Evolutionary conservation across 2,329 filamentous ascomycete species (phyloP).

Genomic region (Colletotrichum gigasporum): DNA sequence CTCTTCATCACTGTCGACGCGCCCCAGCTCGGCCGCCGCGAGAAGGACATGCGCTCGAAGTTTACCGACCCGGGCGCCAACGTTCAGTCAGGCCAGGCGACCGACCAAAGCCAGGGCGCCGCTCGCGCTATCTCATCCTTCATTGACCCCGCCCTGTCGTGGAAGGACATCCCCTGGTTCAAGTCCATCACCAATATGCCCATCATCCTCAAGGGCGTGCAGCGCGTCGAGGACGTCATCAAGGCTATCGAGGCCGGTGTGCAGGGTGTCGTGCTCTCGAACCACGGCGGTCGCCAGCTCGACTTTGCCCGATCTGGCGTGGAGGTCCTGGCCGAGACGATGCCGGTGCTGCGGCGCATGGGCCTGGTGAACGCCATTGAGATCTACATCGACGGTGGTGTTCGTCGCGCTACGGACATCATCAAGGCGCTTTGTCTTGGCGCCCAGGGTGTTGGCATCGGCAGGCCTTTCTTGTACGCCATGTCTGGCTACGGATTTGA

Average conservation of each 20-base stretch:
- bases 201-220: conserved; percentile 95
- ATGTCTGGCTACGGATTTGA: conserved; percentile 91
- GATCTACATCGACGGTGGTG: conserved; percentile 89
- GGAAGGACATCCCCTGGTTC: conserved; percentile 97
- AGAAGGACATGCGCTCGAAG: conserved; percentile 98
- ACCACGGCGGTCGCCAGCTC: conserved; percentile 94
- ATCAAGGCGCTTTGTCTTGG: conserved; percentile 95
- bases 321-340: conserved; percentile 91
- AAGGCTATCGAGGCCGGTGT: conserved; percentile 84
- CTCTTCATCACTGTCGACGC: conserved; percentile 99
- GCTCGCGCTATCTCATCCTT: conserved; percentile 95
- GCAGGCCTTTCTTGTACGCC: conserved; percentile 92
- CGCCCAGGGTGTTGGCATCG: conserved; percentile 92
- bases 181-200: conserved; percentile 90
- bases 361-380: conserved; percentile 82
- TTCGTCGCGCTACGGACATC: conserved; percentile 91
- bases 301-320: conserved; percentile 91
- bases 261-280: conserved; percentile 91
- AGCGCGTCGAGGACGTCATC: conserved; percentile 94
- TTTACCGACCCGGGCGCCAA: conserved; percentile 85
- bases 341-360: conserved; percentile 82
- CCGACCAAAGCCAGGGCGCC: conserved; percentile 90
- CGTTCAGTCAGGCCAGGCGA: conserved; percentile 79
- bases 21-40: conserved; percentile 90
- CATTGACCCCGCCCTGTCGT: conserved; percentile 93